Evolutionary conservation across 2,329 filamentous ascomycete genomes (phyloP).

Genomic region (Colletotrichum tofieldiae): DNA sequence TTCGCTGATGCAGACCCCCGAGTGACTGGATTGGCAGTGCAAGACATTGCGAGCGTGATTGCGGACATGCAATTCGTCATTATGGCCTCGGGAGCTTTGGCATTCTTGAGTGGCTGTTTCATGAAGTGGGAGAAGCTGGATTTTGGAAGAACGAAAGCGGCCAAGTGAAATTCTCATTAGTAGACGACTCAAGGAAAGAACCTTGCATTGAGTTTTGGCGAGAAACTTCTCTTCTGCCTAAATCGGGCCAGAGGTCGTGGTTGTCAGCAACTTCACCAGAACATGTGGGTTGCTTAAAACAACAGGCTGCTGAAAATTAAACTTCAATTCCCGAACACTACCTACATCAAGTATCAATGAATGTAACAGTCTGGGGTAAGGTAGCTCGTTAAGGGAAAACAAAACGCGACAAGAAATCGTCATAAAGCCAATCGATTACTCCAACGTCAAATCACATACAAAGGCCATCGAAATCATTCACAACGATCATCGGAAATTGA

Average conservation of each 20-base stretch:
- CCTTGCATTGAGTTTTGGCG: not conserved
- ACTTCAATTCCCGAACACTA: not conserved
- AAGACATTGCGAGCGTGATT: slow-evolving; percentile 48
- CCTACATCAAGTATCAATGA: not conserved
- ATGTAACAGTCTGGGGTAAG: not conserved
- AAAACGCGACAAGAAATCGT: not conserved
- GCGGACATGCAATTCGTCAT: slow-evolving; percentile 48
- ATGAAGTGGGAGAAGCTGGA: slow-evolving; percentile 51
- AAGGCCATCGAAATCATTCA: not conserved
- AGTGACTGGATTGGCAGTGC: slow-evolving; percentile 43
- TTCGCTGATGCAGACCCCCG: slow-evolving; percentile 44
- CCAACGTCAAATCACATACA: not conserved
- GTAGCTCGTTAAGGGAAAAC: not conserved
- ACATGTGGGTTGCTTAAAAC: too few species aligned
- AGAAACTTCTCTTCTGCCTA: not conserved
- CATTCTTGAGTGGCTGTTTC: slow-evolving; percentile 47
- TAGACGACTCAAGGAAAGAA: too few species aligned
- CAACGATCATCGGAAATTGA: not conserved
- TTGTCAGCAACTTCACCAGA: not conserved
- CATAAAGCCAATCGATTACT: not conserved
- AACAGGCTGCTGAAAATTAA: not conserved
- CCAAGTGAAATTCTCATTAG: not conserved
- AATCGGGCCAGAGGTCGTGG: too few species aligned
- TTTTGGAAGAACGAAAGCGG: slow-evolving; percentile 40
- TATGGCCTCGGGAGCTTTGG: slow-evolving; percentile 47